Percentiles rank a stretch among this genome's conserved stretches.
phyloP scores from a whole-genome alignment of 1,284 basidiomycete species.

The Ustilago shanxiensis region DNA sequence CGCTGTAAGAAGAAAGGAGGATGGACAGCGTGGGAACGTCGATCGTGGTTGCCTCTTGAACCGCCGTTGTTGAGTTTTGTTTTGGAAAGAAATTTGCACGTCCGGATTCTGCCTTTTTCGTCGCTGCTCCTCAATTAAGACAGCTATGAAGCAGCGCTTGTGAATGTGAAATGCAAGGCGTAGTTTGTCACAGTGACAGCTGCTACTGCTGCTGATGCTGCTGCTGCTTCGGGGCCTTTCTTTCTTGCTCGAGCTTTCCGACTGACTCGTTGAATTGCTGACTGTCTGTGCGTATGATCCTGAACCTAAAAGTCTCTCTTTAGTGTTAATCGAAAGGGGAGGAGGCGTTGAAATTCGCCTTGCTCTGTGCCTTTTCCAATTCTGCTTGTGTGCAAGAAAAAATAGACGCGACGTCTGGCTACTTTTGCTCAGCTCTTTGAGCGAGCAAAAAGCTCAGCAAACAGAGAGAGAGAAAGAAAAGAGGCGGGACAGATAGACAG shows the following conservation, averaged over 20 bases:
- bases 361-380: too few species aligned
- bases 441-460: background rate
- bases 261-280: too few species aligned
- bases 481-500: background rate
- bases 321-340: background rate
- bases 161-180: background rate
- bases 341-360: background rate
- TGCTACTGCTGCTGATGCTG: too few species aligned
- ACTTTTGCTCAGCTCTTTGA: background rate
- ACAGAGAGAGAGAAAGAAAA: background rate
- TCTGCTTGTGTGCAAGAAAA: background rate
- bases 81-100: background rate
- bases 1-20: background rate
- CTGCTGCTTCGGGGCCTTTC: too few species aligned
- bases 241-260: background rate
- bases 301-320: background rate
- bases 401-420: constrained; percentile 1
- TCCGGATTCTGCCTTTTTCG: background rate
- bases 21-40: background rate
- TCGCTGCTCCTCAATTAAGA: too few species aligned
- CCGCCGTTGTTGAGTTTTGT: background rate
- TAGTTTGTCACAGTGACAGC: background rate
- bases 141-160: background rate
- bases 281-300: background rate
- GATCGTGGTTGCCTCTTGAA: background rate